Conservation (phyloP, 2,329 filamentous ascomycete species). For the Zopfia rhizophila region DNA sequence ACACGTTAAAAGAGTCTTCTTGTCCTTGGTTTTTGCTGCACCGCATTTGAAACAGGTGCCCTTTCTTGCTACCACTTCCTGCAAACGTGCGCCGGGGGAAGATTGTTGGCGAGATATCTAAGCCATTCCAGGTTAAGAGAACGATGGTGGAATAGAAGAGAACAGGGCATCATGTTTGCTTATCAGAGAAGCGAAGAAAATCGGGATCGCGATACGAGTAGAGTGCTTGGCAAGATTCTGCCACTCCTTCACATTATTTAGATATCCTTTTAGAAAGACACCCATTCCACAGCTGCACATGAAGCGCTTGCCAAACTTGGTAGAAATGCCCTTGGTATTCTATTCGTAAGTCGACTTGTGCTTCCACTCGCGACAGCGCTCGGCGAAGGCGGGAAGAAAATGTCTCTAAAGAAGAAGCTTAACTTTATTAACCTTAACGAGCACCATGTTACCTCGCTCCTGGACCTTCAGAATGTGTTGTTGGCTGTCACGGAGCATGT, state of each 20-base stretch:
- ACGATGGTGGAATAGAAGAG: too few species aligned
- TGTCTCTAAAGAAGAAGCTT: constrained; percentile 27
- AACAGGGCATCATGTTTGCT: too few species aligned
- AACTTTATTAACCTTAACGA: constrained; percentile 28
- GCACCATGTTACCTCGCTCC: neutral
- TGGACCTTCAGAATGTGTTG: constrained; percentile 6
- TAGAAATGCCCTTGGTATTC: too few species aligned
- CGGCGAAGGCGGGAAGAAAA: constrained; percentile 24
- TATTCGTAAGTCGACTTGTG: constrained; percentile 47
- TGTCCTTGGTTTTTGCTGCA: constrained; percentile 21
- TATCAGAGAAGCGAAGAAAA: constrained; percentile 19
- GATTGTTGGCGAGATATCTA: too few species aligned
- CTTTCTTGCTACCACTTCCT: constrained; percentile 16
- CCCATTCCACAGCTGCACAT: constrained; percentile 14
- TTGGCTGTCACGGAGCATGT: constrained; percentile 10
- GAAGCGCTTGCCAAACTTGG: constrained; percentile 2
- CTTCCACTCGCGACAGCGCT: constrained; percentile 53
- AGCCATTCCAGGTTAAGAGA: too few species aligned
- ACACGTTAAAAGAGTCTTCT: constrained; percentile 57
- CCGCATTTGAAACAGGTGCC: constrained; percentile 22
- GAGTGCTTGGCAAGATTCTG: constrained; percentile 6
- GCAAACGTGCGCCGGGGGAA: too few species aligned
- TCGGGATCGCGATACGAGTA: constrained; percentile 24
- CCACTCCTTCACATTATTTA: constrained; percentile 7
- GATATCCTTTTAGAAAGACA: constrained; percentile 17